Percentiles rank a stretch among this genome's conserved stretches.
Evolutionary conservation across 2,329 filamentous ascomycete genomes (phyloP).

Genomic region (Pyrenochaeta sp.): DNA sequence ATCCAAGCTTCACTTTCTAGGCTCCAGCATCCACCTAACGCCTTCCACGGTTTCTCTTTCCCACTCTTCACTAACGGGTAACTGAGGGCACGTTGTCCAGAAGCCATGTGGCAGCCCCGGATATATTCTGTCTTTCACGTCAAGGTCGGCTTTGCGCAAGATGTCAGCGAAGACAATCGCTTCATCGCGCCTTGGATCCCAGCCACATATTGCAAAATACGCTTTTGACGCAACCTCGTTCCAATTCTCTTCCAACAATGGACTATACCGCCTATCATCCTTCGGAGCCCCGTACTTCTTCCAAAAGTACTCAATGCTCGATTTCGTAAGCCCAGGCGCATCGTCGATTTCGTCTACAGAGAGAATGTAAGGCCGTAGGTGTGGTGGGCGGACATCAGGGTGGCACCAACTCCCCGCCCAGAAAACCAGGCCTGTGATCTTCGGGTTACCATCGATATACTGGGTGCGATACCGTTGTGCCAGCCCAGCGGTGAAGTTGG

Average conservation of each 20-base stretch:
- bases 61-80: conserved; percentile 9
- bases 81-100: conserved; percentile 16
- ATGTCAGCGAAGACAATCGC: conserved; percentile 10
- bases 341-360: conserved; percentile 16
- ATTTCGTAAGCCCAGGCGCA: conserved; percentile 13
- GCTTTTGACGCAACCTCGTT: conserved; percentile 4
- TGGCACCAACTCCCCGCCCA: conserved; percentile 10
- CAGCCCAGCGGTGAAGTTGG: conserved; percentile 14
- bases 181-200: conserved; percentile 18
- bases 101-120: conserved; percentile 16
- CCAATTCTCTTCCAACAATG: conserved; percentile 9
- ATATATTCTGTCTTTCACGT: conserved; percentile 8
- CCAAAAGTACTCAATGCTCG: conserved; percentile 13
- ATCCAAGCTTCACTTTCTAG: background rate
- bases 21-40: conserved; percentile 11
- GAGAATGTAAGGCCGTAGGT: conserved; percentile 3
- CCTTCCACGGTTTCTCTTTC: conserved; percentile 2
- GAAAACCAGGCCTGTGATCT: conserved; percentile 14
- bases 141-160: conserved; percentile 2
- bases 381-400: conserved; percentile 5
- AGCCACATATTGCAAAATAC: conserved; percentile 14
- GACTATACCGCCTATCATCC: conserved; percentile 8
- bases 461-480: conserved; percentile 5
- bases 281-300: conserved; percentile 15
- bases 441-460: background rate